Conservation (phyloP, 164 flowering plant genomes). For the Malania oleifera region DNA sequence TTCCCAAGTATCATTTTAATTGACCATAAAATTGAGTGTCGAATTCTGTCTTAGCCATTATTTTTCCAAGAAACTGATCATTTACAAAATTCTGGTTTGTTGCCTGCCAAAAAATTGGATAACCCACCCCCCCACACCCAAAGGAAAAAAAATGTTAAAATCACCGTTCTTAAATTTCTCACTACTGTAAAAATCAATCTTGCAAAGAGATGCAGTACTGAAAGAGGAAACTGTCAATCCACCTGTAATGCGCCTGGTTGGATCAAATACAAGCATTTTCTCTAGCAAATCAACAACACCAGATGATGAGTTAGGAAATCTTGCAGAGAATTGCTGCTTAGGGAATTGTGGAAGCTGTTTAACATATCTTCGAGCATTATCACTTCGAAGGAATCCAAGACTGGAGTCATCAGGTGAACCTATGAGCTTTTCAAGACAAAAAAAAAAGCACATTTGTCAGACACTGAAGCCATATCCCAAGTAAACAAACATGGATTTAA, state of each 20-base stretch:
- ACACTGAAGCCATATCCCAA: slow-evolving; percentile 1
- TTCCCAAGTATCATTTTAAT: no score
- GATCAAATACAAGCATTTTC: slow-evolving; percentile 95
- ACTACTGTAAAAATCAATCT: no score
- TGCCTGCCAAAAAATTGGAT: no score
- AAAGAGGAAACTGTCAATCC: background rate
- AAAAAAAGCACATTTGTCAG: slow-evolving; percentile 5
- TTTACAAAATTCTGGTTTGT: no score
- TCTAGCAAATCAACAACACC: slow-evolving; percentile 77
- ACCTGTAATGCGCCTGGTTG: slow-evolving; percentile 88
- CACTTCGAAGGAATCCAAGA: slow-evolving; percentile 93
- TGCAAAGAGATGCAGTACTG: no score
- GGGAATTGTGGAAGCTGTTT: slow-evolving; percentile 90
- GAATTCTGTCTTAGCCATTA: no score
- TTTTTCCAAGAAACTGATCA: no score
- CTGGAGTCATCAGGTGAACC: slow-evolving; percentile 96
- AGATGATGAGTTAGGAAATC: slow-evolving; percentile 65
- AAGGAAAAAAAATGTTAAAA: no score
- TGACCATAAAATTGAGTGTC: no score
- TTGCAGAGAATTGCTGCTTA: slow-evolving; percentile 57
- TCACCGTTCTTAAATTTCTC: no score
- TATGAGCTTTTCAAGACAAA: slow-evolving; percentile 48
- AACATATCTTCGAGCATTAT: slow-evolving; percentile 85
- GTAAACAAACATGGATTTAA: background rate
- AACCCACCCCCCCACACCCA: no score